A percentile compares a stretch with the other conserved stretches of the same genome.
phyloP scores from a whole-genome alignment of 768 basidiomycete genomes.

The Pisolithus marmoratus region DNA sequence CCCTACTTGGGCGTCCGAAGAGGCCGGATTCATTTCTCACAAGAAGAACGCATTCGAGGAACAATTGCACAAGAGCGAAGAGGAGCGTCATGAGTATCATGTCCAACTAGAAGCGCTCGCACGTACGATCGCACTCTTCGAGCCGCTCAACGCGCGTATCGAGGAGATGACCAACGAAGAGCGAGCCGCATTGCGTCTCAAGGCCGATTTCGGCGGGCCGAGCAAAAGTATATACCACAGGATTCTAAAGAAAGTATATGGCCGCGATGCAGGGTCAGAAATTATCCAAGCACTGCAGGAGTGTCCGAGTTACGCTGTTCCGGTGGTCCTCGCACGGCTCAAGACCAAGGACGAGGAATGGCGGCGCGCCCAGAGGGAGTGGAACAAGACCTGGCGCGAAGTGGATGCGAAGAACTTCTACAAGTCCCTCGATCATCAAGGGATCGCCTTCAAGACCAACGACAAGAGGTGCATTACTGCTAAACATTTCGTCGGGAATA shows the following conservation, averaged over 20 bases:
- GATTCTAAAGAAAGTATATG: constrained; percentile 92
- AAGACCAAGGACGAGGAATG: constrained; percentile 97
- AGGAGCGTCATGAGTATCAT: constrained; percentile 97
- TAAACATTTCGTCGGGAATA: constrained; percentile 75
- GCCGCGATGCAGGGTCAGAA: constrained; percentile 68
- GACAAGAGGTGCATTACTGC: constrained; percentile 92
- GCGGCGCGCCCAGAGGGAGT: constrained; percentile 90
- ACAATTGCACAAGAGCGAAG: constrained; percentile 92
- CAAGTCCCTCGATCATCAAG: constrained; percentile 95
- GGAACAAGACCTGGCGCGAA: constrained; percentile 95
- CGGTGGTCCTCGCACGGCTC: constrained; percentile 82
- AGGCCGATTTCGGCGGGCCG: constrained; percentile 83
- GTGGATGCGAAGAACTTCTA: constrained; percentile 97
- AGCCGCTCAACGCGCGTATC: constrained; percentile 80
- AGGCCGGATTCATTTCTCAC: constrained; percentile 88
- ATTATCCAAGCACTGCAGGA: constrained; percentile 87
- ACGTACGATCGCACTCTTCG: constrained; percentile 86
- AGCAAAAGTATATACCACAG: constrained; percentile 87
- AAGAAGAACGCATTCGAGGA: constrained; percentile 98
- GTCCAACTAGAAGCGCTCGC: constrained; percentile 88
- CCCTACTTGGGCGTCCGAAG: constrained; percentile 97
- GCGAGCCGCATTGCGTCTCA: constrained; percentile 71
- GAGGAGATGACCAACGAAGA: constrained; percentile 89
- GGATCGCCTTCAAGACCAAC: constrained; percentile 88
- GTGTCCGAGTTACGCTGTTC: constrained; percentile 83